Evolutionary conservation across 225 moss, liverwort and hornwort genomes (phyloP).

Genomic region (Physcomitrium patens): DNA sequence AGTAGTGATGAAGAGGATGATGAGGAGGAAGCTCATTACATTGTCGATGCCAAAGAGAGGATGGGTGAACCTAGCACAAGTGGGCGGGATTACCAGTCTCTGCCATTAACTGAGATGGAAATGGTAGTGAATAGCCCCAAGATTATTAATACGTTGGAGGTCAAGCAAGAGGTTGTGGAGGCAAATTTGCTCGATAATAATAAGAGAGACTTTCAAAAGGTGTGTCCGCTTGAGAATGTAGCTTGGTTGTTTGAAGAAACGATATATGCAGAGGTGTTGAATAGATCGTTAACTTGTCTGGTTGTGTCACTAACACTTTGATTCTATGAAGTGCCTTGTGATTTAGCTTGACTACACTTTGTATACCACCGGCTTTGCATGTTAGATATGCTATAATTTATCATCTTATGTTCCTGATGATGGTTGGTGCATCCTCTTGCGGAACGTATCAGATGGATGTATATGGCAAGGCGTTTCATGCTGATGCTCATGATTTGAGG

Average conservation of each 20-base stretch:
- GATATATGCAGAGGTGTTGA: background rate
- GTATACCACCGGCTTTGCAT: too few species aligned
- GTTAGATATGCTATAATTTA: too few species aligned
- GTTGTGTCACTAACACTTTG: background rate
- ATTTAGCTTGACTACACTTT: too few species aligned
- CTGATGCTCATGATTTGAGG: conserved; percentile 23
- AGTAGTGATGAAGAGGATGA: conserved; percentile 39
- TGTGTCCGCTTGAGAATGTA: conserved; percentile 18
- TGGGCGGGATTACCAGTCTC: conserved; percentile 60
- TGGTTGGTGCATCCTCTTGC: conserved; percentile 29
- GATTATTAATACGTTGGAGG: conserved; percentile 44
- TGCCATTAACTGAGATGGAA: conserved; percentile 36
- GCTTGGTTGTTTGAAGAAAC: background rate
- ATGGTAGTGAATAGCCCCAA: conserved; percentile 38
- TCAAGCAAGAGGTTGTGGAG: conserved; percentile 52
- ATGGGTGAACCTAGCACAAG: conserved; percentile 94
- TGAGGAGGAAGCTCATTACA: conserved; percentile 37
- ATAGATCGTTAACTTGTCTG: background rate
- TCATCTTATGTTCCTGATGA: conserved; percentile 2
- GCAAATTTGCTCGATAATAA: conserved; percentile 25
- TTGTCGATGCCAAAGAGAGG: conserved; percentile 67
- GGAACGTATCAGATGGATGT: conserved; percentile 36
- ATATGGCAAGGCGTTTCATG: conserved; percentile 22
- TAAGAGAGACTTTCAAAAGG: conserved; percentile 29
- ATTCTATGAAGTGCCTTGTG: background rate